Conservation (phyloP, 2,329 filamentous ascomycete genomes). For the Aspergillus sp. region DNA sequence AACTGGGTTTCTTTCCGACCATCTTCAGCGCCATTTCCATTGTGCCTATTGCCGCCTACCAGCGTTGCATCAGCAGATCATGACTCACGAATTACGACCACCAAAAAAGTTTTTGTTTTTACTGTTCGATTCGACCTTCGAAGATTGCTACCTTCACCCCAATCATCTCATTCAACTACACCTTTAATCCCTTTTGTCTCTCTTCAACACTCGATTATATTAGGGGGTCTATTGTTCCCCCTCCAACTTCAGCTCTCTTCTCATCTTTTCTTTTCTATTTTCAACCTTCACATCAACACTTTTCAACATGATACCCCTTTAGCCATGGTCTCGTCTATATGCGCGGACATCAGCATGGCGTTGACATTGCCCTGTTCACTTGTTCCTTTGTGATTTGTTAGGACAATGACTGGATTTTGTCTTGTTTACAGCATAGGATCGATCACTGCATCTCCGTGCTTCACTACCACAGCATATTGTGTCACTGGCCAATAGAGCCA, state of each 20-base stretch:
- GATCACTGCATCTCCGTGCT: not conserved
- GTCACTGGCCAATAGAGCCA: not conserved
- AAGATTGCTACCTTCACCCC: slow-evolving; percentile 10
- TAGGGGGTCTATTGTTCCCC: not conserved
- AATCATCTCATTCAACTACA: slow-evolving; percentile 17
- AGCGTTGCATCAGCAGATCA: slow-evolving; percentile 16
- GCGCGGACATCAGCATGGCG: not conserved
- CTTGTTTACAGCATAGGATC: not conserved
- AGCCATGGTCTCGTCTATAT: not conserved
- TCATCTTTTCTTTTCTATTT: not conserved
- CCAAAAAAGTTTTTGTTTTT: slow-evolving; percentile 29
- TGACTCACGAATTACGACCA: slow-evolving; percentile 27
- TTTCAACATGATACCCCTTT: slow-evolving; percentile 15
- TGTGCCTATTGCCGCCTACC: not conserved
- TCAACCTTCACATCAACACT: slow-evolving; percentile 4
- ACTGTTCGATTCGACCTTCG: not conserved
- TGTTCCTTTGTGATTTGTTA: slow-evolving; percentile 1
- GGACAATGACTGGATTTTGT: not conserved
- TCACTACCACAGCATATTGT: not conserved
- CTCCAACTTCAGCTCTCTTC: not conserved
- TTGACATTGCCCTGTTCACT: not conserved
- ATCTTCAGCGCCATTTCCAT: slow-evolving; percentile 1
- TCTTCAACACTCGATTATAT: not conserved
- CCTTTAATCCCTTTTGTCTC: not conserved
- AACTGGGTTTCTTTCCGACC: slow-evolving; percentile 3